These are phyloP conservation scores for Schizonepeta tenuifolia DNA, from an alignment of 257 asterid species.

Conservation along the genomic window DNA sequence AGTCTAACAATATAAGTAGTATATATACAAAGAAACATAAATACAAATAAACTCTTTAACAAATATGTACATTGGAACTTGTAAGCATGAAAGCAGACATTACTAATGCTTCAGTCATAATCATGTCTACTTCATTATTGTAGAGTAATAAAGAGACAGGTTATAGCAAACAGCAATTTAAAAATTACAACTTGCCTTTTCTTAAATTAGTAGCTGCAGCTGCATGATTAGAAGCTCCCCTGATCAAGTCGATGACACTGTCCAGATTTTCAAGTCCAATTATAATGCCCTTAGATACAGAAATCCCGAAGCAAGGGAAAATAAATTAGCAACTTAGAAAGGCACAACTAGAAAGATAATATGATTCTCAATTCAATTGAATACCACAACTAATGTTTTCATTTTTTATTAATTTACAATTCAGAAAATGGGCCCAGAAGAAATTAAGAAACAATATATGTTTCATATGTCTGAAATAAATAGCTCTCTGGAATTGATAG, in stretches of 20 bases:
- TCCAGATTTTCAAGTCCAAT: constrained; percentile 90
- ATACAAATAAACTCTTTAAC: too few species aligned
- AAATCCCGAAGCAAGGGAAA: constrained; percentile 25
- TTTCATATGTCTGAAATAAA: not conserved
- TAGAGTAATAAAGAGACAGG: constrained; percentile 20
- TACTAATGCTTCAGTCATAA: not conserved
- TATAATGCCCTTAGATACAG: constrained; percentile 71
- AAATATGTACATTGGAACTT: constrained; percentile 21
- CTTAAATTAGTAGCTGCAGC: constrained; percentile 67
- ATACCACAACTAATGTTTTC: not conserved
- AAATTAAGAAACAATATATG: constrained; percentile 17
- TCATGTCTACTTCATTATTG: constrained; percentile 3
- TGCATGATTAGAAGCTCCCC: constrained; percentile 75
- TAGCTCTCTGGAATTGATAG: constrained; percentile 23
- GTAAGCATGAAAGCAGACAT: constrained; percentile 1
- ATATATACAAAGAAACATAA: too few species aligned
- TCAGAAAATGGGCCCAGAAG: constrained; percentile 11
- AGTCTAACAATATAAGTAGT: too few species aligned
- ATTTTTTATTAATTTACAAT: not conserved
- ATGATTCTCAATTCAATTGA: constrained; percentile 20
- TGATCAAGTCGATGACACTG: constrained; percentile 65
- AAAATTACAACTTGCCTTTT: constrained; percentile 52
- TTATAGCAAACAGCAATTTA: constrained; percentile 13
- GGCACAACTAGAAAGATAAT: not conserved
- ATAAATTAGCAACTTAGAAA: constrained; percentile 28